Conservation (phyloP, 768 basidiomycete genomes). For the Amanita fuliginea region DNA sequence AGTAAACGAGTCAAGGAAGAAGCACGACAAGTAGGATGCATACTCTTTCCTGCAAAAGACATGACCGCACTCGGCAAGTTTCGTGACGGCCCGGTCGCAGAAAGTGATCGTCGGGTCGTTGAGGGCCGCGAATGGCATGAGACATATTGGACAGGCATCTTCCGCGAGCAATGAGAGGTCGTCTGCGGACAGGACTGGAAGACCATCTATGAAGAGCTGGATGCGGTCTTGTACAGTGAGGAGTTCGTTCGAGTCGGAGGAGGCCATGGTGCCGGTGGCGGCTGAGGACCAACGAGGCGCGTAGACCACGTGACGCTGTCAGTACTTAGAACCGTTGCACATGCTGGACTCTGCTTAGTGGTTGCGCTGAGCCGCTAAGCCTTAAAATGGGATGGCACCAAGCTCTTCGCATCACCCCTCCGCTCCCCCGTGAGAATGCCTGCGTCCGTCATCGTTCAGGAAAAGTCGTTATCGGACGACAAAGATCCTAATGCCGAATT, state of each 20-base stretch:
- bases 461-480: no score
- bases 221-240: conserved; percentile 19
- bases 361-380: no score
- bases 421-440: no score
- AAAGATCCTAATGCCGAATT: conserved; percentile 32
- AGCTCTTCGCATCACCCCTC: neutral
- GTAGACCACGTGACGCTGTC: neutral
- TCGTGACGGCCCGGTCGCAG: conserved; percentile 37
- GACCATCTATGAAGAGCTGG: conserved; percentile 24
- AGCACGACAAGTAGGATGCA: conserved; percentile 2
- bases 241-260: conserved; percentile 7
- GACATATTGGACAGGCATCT: conserved; percentile 60
- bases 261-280: conserved; percentile 3
- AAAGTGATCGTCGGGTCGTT: conserved; percentile 20
- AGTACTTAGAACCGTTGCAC: no score
- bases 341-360: no score
- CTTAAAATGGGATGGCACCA: neutral
- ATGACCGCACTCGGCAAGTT: conserved; percentile 49
- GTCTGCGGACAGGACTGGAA: conserved; percentile 31
- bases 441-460: neutral
- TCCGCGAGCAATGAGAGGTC: conserved; percentile 25
- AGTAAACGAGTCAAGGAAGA: conserved; percentile 2
- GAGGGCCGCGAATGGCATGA: conserved; percentile 37
- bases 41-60: conserved; percentile 61
- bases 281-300: neutral